Percentiles rank a stretch among this genome's conserved stretches.
phyloP scores from a whole-genome alignment of 1,284 basidiomycete genomes.

The Cutaneotrichosporon cavernicola region DNA sequence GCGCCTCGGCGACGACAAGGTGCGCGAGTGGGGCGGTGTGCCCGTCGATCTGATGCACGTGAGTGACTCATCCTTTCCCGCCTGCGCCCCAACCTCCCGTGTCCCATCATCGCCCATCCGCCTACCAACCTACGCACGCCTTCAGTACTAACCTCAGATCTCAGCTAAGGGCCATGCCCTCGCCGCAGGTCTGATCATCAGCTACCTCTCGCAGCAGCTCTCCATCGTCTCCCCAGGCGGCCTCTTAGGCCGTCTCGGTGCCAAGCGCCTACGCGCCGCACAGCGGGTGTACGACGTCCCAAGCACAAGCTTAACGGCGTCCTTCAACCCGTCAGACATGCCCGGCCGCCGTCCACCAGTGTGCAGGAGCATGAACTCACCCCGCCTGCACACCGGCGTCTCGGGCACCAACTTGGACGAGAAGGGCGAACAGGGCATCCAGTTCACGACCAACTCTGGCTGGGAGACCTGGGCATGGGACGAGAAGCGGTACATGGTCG shows the following conservation, averaged over 20 bases:
- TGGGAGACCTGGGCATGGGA: constrained; percentile 38
- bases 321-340: constrained; percentile 15
- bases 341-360: constrained; percentile 28
- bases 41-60: constrained; percentile 51
- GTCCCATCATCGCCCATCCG: neutral
- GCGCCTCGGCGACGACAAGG: constrained; percentile 42
- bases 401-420: constrained; percentile 19
- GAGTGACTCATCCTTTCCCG: constrained; percentile 23
- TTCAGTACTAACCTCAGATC: constrained; percentile 30
- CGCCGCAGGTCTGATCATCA: constrained; percentile 42
- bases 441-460: constrained; percentile 7
- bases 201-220: constrained; percentile 41
- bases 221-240: constrained; percentile 11
- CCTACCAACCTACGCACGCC: neutral
- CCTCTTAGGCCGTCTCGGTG: constrained; percentile 8
- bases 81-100: neutral
- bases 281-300: constrained; percentile 21
- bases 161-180: constrained; percentile 46
- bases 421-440: constrained; percentile 7
- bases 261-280: constrained; percentile 14
- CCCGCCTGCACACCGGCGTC: constrained; percentile 26
- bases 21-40: constrained; percentile 41
- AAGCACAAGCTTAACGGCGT: constrained; percentile 13
- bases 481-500: constrained; percentile 46
- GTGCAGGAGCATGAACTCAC: constrained; percentile 44